Evolutionary conservation across 139 green algal species (phyloP).

Genomic region (Pseudopediastrum boryanum): DNA sequence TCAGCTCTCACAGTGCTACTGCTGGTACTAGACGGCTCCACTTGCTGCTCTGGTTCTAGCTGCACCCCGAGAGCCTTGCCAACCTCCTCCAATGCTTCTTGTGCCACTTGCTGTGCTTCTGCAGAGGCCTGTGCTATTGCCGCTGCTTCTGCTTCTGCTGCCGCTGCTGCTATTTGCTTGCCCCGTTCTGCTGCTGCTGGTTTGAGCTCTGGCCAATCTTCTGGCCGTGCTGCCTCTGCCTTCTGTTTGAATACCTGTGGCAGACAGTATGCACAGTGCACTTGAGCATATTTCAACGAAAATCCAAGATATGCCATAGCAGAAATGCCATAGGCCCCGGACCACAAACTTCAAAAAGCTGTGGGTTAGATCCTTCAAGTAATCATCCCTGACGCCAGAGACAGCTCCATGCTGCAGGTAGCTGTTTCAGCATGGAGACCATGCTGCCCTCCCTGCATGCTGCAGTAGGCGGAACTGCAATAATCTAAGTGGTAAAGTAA

Average conservation of each 20-base stretch:
- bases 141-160: slow-evolving; percentile 2
- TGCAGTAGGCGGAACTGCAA: no score
- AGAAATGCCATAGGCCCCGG: no score
- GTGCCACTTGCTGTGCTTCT: not conserved
- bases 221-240: not conserved
- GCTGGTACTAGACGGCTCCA: not conserved
- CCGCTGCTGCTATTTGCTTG: not conserved
- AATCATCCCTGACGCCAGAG: no score
- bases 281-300: not conserved
- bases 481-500: no score
- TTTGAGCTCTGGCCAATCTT: not conserved
- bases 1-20: not conserved
- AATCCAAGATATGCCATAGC: no score
- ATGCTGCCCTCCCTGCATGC: no score
- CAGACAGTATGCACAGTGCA: not conserved
- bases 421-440: no score
- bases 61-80: not conserved
- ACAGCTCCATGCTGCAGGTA: no score
- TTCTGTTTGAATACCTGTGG: not conserved
- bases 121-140: not conserved
- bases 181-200: not conserved
- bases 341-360: no score
- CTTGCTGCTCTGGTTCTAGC: not conserved
- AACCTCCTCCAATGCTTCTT: not conserved
- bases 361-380: no score